Evolutionary conservation across 2,329 filamentous ascomycete species (phyloP), one percentile per base, ranked within the genome.

Genomic region (Phaeosphaeriaceae sp.): DNA sequence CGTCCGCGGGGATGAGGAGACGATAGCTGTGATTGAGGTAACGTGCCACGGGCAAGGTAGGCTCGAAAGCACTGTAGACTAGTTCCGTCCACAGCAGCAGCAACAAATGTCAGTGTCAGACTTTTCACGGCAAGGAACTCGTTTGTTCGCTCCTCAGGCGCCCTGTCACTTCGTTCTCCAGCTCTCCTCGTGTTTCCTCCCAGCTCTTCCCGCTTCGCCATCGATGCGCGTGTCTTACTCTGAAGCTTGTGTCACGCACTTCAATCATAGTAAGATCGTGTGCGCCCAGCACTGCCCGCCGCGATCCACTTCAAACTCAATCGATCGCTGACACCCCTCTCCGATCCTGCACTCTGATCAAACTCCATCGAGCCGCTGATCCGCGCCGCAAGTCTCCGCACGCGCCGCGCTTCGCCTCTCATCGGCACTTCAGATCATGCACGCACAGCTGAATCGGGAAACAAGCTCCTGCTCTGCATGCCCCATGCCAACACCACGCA

Each of bases 341-440:
- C 20, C 42, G 42, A 24, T 21, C 42, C 42, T 21, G 42, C 31
- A 36, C 31, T 36, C 31, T 36, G 31, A 36, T 36, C 31, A 36
- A 36, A 13, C 31, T 5, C 5, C 7, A 36, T 36, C 31, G 31
- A 36, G 31, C 31, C 31, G 31, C 31, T 36, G 31, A 7, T 13
- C 31, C 31, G 31, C 31, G 31, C 25, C 25, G 9, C 25, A 4
- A 27, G 25, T 27, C 25, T 36, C 31, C 31, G 11, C 31, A 11
- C 25, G 25, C 25, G 25, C 31, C 31, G 31, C 31, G 31, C 31
- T 11, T 36, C 31, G 31, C 31, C 31, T 36, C 6, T 11, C 31
- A 11, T 36, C 31, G 11, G 31, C 31, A 36, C 31, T 36, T 36
- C 51, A 41, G 51, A 54, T 48, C 21, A 54, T 54, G 51, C 51